A percentile compares a stretch with the other conserved stretches of the same genome.
phyloP scores from a whole-genome alignment of 495 filamentous ascomycete genomes.

The Xylaria bambusicola region DNA sequence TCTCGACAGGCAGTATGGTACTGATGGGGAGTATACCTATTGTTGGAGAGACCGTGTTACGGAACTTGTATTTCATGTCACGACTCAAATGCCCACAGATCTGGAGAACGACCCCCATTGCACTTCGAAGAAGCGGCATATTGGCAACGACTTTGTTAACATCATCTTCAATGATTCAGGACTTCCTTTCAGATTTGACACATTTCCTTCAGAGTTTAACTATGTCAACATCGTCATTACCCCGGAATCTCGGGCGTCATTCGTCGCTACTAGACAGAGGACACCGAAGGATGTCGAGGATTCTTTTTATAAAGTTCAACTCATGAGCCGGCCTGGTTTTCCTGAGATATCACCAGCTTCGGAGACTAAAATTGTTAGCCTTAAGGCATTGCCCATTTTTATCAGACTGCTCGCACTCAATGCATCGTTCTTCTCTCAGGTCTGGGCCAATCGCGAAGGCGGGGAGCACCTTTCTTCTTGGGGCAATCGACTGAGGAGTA shows the following conservation, averaged over 20 bases:
- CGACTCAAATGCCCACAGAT: conserved; percentile 95
- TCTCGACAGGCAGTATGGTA: conserved; percentile 71
- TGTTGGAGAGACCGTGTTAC: conserved; percentile 94
- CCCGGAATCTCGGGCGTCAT: conserved; percentile 70
- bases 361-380: conserved; percentile 81
- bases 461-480: conserved; percentile 88
- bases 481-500: conserved; percentile 82
- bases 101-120: conserved; percentile 71
- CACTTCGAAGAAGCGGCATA: conserved; percentile 87
- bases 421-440: conserved; percentile 86
- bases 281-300: conserved; percentile 37
- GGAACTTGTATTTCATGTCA: conserved; percentile 92
- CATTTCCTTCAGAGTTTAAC: conserved; percentile 91
- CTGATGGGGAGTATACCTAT: conserved; percentile 82
- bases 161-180: conserved; percentile 98
- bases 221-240: conserved; percentile 95
- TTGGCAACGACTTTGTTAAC: conserved; percentile 97
- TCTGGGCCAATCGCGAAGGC: conserved; percentile 77
- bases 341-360: conserved; percentile 87
- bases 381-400: conserved; percentile 77
- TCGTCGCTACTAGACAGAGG: conserved; percentile 52
- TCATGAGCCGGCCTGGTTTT: conserved; percentile 81
- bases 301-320: conserved; percentile 79
- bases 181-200: conserved; percentile 81
- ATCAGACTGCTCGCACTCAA: conserved; percentile 90